Evolutionary conservation across 306 rosid species (phyloP).

Genomic region (Lotus japonicus): DNA sequence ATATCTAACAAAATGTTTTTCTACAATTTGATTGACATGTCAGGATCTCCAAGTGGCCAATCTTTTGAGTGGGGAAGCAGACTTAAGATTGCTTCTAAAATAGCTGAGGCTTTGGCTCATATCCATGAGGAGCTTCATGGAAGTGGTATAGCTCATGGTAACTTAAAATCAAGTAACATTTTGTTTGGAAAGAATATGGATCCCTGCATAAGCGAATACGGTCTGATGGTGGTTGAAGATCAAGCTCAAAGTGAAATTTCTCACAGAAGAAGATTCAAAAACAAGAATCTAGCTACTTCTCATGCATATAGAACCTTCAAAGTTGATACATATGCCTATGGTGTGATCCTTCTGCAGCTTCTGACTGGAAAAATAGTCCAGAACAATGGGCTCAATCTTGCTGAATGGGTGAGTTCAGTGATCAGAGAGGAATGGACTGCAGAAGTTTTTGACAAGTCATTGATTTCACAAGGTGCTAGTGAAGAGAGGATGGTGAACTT

Average conservation of each 20-base stretch:
- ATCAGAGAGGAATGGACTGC: conserved; percentile 47
- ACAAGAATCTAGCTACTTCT: neutral
- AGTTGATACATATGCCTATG: conserved; percentile 44
- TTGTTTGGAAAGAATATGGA: conserved; percentile 41
- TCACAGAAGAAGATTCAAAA: neutral
- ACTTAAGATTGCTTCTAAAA: conserved; percentile 36
- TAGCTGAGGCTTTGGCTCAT: conserved; percentile 44
- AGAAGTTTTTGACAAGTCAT: conserved; percentile 36
- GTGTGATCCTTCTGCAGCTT: conserved; percentile 55
- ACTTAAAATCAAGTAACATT: conserved; percentile 52
- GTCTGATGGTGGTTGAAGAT: conserved; percentile 38
- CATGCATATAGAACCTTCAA: conserved; percentile 31
- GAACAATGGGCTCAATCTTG: conserved; percentile 36
- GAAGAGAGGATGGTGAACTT: conserved; percentile 55
- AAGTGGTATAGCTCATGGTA: conserved; percentile 42
- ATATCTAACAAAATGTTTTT: neutral
- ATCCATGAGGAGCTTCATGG: conserved; percentile 44
- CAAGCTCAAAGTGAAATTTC: conserved; percentile 22
- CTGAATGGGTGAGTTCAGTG: conserved; percentile 43
- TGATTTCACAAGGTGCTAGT: conserved; percentile 37
- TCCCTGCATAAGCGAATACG: conserved; percentile 51
- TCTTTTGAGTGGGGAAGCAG: conserved; percentile 48
- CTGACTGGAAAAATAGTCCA: conserved; percentile 43
- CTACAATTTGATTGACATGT: neutral
- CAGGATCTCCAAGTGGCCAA: conserved; percentile 36